These are phyloP conservation scores for Phytophthora idaei DNA, from an alignment of 352 stramenopile species.

Conservation along the genomic window DNA sequence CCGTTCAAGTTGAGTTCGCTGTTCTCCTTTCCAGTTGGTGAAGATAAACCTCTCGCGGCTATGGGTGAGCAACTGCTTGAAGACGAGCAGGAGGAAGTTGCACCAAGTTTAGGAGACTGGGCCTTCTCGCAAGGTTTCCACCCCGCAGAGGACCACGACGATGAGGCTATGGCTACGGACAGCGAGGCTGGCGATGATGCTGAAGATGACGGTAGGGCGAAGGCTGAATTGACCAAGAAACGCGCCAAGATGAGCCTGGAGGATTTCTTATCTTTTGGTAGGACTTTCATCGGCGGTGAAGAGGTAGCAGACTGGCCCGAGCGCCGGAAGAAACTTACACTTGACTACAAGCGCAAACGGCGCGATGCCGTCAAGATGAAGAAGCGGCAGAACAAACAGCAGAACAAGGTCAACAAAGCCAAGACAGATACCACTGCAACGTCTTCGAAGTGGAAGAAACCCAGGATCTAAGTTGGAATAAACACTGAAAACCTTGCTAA, in stretches of 20 bases:
- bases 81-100: conserved; percentile 36
- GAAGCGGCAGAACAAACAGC: conserved; percentile 72
- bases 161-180: conserved; percentile 41
- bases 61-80: conserved; percentile 63
- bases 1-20: conserved; percentile 79
- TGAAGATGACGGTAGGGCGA: conserved; percentile 30
- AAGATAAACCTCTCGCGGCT: conserved; percentile 47
- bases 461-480: not conserved
- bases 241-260: conserved; percentile 51
- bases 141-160: conserved; percentile 29
- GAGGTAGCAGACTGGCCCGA: conserved; percentile 53
- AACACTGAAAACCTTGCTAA: not conserved
- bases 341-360: conserved; percentile 85
- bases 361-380: conserved; percentile 76
- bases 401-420: conserved; percentile 40
- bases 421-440: conserved; percentile 17
- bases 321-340: conserved; percentile 71
- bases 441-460: not conserved
- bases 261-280: conserved; percentile 72
- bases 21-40: conserved; percentile 65
- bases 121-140: conserved; percentile 29
- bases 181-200: conserved; percentile 45
- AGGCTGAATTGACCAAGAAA: conserved; percentile 26
- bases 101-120: conserved; percentile 21
- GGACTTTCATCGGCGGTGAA: conserved; percentile 49